Base-by-base conservation (phyloP, 352 stramenopile species). In the Globisporangium emineosum region DNA sequence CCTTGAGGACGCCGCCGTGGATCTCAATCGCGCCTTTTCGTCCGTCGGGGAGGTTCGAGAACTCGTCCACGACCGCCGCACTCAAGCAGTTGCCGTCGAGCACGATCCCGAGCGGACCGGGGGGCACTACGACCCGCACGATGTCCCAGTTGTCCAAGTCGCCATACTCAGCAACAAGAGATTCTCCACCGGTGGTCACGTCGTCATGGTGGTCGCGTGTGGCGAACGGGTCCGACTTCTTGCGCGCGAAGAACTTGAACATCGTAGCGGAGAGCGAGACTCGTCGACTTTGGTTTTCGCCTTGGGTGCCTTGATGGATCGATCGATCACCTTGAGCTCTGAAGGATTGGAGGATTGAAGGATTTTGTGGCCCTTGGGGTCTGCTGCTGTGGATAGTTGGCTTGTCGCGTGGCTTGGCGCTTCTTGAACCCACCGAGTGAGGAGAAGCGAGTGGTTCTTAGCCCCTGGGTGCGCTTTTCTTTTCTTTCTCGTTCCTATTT, bases 21-120 rank as follows among this genome's bases (percentile, higher is more conserved):
- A 66, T 19, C 50, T 93, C 81, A 19, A 93, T 64, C 1, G 71
- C 62, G 19, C 83, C 86, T 29, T 73, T 76, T 15, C n/a, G 25
- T 19, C 71, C 70, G 7, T 61, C 67, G 2, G 68, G 62, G 5
- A 87, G 53, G 0, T 60, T 57, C 7, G 70, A 76, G 57, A 91
- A 94, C 33, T 72, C 67, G 23, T 90, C 78, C 19, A 91, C 71
- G 30, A 94, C 74, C 0, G 75, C 78, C 0, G 65, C 74, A 5
- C 64, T 63, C 10, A 66, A n/a, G 15, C 65, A 70, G 40, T 77
- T 71, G 5, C 69, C 62, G 32, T 94, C 81, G 6, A 94, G 62
- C n/a, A 86, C 30, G 30, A 92, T 85, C 10, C 79, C 83, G 0
- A 92, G 68, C 19, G 86, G 66, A 0, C 79, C 84, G 0, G 81